These are phyloP conservation scores for Syzygium aqueum DNA, from an alignment of 345 rosid genomes.

Conservation along the genomic window DNA sequence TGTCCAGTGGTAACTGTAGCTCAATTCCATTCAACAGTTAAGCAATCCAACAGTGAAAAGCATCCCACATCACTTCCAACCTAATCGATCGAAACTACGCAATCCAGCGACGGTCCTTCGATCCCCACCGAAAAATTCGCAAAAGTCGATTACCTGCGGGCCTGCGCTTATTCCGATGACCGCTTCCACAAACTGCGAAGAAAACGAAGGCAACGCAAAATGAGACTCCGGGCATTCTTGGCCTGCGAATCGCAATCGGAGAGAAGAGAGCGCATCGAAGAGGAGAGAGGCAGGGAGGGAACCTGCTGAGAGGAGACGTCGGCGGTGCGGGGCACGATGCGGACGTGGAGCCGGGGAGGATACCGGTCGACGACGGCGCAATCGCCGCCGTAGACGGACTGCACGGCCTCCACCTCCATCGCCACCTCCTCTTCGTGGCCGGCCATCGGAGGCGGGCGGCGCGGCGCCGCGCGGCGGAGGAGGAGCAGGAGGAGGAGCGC, in stretches of 20 bases:
- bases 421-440: slow-evolving; percentile 50
- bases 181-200: slow-evolving; percentile 85
- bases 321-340: slow-evolving; percentile 76
- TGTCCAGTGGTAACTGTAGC: not conserved
- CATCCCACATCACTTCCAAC: not conserved
- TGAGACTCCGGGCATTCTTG: not conserved
- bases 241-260: not conserved
- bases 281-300: not conserved
- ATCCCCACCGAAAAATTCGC: not conserved
- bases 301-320: slow-evolving; percentile 94
- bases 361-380: slow-evolving; percentile 42
- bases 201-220: not conserved
- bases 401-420: slow-evolving; percentile 72
- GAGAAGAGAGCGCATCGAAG: not conserved
- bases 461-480: not conserved
- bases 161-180: slow-evolving; percentile 47
- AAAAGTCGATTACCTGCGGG: slow-evolving; percentile 31
- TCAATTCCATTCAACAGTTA: not conserved
- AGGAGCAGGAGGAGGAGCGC: not conserved
- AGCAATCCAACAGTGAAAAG: not conserved
- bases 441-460: not conserved
- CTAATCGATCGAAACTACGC: not conserved
- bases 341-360: slow-evolving; percentile 68
- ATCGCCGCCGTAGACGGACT: slow-evolving; percentile 69
- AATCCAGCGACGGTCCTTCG: not conserved